phyloP scores from a whole-genome alignment of 129 eudicot genomes.

The Lonicera japonica region DNA sequence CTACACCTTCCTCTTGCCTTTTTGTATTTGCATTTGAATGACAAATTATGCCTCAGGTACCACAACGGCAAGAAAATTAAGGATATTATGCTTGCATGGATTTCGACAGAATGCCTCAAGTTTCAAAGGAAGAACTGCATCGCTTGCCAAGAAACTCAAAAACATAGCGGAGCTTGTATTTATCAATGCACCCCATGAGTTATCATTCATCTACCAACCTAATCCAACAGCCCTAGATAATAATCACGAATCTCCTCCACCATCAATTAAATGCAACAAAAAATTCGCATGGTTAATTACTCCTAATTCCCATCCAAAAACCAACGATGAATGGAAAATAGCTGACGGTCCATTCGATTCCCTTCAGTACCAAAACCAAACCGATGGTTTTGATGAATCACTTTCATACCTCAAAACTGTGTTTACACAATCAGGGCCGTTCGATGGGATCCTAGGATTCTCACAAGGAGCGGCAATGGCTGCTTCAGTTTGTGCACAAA shows the following conservation, averaged over 20 bases:
- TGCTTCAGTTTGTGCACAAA: constrained; percentile 59
- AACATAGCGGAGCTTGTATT: constrained; percentile 74
- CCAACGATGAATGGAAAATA: constrained; percentile 46
- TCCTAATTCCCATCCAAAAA: constrained; percentile 23
- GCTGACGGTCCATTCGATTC: constrained; percentile 57
- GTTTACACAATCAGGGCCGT: constrained; percentile 48
- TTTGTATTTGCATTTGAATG: background rate
- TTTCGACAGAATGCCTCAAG: constrained; percentile 95
- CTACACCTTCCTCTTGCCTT: background rate
- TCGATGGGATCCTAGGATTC: constrained; percentile 90
- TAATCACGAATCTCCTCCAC: constrained; percentile 19
- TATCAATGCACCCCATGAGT: constrained; percentile 76
- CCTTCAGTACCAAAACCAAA: constrained; percentile 79
- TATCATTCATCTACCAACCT: constrained; percentile 64
- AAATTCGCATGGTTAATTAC: constrained; percentile 80
- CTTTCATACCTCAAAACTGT: constrained; percentile 48
- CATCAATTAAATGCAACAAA: constrained; percentile 45
- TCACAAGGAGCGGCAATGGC: constrained; percentile 99
- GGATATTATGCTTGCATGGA: constrained; percentile 89
- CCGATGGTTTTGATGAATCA: constrained; percentile 66
- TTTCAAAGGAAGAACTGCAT: constrained; percentile 84
- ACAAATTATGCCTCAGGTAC: constrained; percentile 13
- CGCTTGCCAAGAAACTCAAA: constrained; percentile 80
- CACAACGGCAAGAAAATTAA: constrained; percentile 44
- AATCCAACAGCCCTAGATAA: constrained; percentile 12